Percentiles rank a stretch among this genome's conserved stretches.
Evolutionary conservation across 1,139 yeast genomes (phyloP).

Genomic region (Pichia inconspicua): DNA sequence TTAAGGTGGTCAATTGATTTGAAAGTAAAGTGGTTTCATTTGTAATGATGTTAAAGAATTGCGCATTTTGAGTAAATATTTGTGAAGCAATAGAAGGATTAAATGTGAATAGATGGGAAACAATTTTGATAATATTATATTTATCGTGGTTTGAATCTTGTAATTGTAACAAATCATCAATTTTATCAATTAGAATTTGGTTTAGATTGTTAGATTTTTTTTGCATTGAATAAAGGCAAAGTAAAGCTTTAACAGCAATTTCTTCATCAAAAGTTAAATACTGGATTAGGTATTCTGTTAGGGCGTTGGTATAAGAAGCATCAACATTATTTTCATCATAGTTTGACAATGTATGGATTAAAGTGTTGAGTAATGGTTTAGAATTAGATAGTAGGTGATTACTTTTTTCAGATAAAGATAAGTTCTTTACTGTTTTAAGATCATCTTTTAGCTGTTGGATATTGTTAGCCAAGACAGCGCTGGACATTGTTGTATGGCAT

Average conservation of each 20-base stretch:
- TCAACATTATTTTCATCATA: not conserved
- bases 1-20: conserved; percentile 2
- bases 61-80: conserved; percentile 17
- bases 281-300: conserved; percentile 4
- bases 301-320: too few species aligned
- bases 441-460: not conserved
- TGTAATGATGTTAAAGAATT: conserved; percentile 16
- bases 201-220: not conserved
- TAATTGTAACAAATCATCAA: conserved; percentile 17
- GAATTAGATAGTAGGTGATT: not conserved
- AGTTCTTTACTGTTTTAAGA: not conserved
- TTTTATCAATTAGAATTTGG: conserved; percentile 4
- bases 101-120: conserved; percentile 20
- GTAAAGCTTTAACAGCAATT: conserved; percentile 5
- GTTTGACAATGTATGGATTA: not conserved
- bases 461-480: not conserved
- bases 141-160: conserved; percentile 12
- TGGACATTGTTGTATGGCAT: not conserved
- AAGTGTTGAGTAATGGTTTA: not conserved
- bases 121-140: conserved; percentile 13
- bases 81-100: conserved; percentile 13
- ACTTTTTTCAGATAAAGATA: not conserved
- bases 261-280: conserved; percentile 6
- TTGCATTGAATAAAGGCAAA: conserved; percentile 5
- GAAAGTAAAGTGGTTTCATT: conserved; percentile 18